Evolutionary conservation across 2,329 filamentous ascomycete species (phyloP).

Genomic region (Epichloe typhina): DNA sequence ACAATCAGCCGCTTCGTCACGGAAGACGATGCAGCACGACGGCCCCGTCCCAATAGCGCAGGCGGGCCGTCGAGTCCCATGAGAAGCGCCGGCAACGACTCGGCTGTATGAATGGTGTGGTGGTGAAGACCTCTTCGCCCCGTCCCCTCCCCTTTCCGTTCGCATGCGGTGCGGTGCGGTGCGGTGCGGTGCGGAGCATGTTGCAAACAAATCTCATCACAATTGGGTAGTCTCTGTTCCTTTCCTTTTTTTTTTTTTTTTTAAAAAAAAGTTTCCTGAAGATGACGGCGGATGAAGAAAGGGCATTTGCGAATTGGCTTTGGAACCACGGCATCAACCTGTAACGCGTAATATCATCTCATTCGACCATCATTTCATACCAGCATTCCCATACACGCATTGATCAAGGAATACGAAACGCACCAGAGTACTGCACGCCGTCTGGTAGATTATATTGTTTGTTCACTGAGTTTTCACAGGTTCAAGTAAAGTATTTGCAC

Average conservation of each 20-base stretch:
- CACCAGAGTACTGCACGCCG: no score
- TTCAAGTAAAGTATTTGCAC: neutral
- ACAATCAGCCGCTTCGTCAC: constrained; percentile 4
- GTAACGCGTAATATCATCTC: neutral
- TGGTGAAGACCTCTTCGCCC: neutral
- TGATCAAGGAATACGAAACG: neutral
- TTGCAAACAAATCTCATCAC: neutral
- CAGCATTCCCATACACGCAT: neutral
- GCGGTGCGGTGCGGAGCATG: neutral
- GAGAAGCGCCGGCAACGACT: constrained; percentile 9
- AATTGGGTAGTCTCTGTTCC: neutral
- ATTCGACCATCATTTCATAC: neutral
- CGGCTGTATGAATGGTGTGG: constrained; percentile 20
- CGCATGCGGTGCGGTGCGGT: neutral
- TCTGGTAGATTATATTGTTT: no score
- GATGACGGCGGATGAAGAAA: neutral
- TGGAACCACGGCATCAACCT: neutral
- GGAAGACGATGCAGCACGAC: neutral
- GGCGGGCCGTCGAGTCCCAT: neutral
- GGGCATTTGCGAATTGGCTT: neutral
- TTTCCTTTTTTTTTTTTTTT: neutral
- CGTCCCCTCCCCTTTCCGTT: neutral
- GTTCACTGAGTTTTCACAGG: no score
- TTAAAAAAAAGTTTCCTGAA: neutral
- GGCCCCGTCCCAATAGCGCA: neutral